Base-by-base conservation (phyloP, 768 basidiomycete species). In the Suillus placidus region DNA sequence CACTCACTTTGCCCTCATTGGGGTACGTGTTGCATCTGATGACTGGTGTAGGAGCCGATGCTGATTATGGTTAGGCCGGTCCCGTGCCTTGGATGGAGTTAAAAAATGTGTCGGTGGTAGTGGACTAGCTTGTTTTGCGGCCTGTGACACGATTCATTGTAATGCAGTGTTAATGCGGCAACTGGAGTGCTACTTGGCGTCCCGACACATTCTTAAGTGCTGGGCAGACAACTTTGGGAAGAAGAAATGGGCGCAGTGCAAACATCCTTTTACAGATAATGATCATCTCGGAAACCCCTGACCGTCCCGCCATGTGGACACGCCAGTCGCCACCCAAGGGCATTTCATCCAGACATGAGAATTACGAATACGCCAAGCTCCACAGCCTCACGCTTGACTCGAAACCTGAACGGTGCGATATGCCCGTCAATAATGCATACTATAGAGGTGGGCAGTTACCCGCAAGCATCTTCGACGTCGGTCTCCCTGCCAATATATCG, bases 31-130 rank as follows among this genome's bases (percentile, higher is more conserved):
- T 52, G 14, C 13, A 38, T 63, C 38, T 13, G 10, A 20, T 52
- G 51, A 54, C 30, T 20, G 18, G 35, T 20, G 37, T 45, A 26
- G 37, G 40, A 37, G 14, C 30, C 5, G 23, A n/a, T 58, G 14
- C 26, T 51, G 26, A 51, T 14, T 34, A n/a, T 63, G 30, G 26
- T 37, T 38, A 63, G 62, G 55, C 55, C 9, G 47, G 61, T 10
- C 47, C 42, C 38, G 20, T 18, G 37, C 55, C 52, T n/a, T 54
- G n/a, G 8, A 57, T 62, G 45, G 61, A 62, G 45, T 62, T 8
- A 10, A 18, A 55, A 47, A 23, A 63, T 23, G 51, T 63, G 30
- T 63, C 49, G 16, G 23, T 63, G 32, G 18, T 32, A 23, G 49
- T 55, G 5, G 30, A 12, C 45, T 30, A 51, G 26, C 49, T 26